phyloP scores from a whole-genome alignment of 495 filamentous ascomycete genomes.

The Aspergillus avenaceus region DNA sequence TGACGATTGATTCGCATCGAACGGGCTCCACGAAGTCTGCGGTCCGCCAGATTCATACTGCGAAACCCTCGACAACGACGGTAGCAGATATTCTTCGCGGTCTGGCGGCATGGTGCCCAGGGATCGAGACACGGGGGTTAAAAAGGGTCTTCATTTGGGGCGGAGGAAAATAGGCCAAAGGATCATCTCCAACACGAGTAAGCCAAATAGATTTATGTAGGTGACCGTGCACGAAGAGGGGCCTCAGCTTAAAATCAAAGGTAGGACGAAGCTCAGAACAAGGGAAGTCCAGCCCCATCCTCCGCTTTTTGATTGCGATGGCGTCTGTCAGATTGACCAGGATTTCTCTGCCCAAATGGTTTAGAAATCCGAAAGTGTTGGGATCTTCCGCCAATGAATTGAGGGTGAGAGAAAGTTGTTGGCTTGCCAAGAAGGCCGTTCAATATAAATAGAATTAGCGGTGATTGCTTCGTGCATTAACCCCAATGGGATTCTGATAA shows the following conservation, averaged over 20 bases:
- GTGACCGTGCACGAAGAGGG: too few species aligned
- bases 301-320: too few species aligned
- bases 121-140: neutral
- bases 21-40: neutral
- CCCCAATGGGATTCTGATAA: too few species aligned
- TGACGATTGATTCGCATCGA: neutral
- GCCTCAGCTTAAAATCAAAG: neutral
- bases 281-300: too few species aligned
- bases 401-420: neutral
- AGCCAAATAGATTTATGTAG: too few species aligned
- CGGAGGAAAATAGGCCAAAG: neutral
- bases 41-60: neutral
- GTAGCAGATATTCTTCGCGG: slow-evolving; percentile 2
- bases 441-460: neutral
- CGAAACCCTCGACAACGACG: neutral
- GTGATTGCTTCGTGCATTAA: neutral
- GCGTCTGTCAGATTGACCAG: neutral
- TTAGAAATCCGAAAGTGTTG: neutral
- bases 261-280: too few species aligned
- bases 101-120: neutral
- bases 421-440: neutral
- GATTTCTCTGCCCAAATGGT: neutral
- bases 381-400: neutral
- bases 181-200: too few species aligned
- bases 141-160: neutral